Conservation (phyloP, 1,139 yeast genomes). For the Geotrichum phurueaensis region DNA sequence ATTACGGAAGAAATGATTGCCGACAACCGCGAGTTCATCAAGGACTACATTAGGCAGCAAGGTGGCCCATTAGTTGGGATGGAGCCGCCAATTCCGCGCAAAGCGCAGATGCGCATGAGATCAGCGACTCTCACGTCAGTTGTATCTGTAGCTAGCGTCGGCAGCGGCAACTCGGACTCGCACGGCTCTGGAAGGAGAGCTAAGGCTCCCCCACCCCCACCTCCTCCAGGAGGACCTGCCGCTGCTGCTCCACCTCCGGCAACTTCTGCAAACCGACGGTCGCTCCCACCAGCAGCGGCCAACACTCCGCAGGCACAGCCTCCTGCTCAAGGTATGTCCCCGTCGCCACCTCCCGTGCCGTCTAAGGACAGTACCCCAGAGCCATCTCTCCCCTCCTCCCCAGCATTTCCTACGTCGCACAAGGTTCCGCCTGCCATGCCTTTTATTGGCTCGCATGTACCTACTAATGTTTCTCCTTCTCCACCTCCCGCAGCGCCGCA, state of each 20-base stretch:
- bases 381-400: conserved; percentile 33
- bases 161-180: conserved; percentile 20
- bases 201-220: conserved; percentile 48
- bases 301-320: conserved; percentile 24
- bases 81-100: conserved; percentile 79
- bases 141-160: conserved; percentile 20
- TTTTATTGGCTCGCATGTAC: conserved; percentile 28
- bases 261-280: conserved; percentile 19
- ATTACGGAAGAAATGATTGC: conserved; percentile 87
- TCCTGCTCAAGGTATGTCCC: conserved; percentile 20
- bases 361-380: conserved; percentile 22
- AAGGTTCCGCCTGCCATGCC: conserved; percentile 34
- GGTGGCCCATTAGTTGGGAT: conserved; percentile 83
- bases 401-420: conserved; percentile 34
- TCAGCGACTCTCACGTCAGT: conserved; percentile 19
- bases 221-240: conserved; percentile 38
- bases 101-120: conserved; percentile 32
- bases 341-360: conserved; percentile 20
- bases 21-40: conserved; percentile 74
- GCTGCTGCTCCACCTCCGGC: conserved; percentile 22
- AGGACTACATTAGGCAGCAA: conserved; percentile 65
- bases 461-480: conserved; percentile 26
- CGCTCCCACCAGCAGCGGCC: conserved; percentile 33
- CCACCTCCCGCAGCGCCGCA: conserved; percentile 22
- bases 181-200: conserved; percentile 27